Conservation (phyloP, 176 grass and related monocot species). For the Aegilops umbellulata region DNA sequence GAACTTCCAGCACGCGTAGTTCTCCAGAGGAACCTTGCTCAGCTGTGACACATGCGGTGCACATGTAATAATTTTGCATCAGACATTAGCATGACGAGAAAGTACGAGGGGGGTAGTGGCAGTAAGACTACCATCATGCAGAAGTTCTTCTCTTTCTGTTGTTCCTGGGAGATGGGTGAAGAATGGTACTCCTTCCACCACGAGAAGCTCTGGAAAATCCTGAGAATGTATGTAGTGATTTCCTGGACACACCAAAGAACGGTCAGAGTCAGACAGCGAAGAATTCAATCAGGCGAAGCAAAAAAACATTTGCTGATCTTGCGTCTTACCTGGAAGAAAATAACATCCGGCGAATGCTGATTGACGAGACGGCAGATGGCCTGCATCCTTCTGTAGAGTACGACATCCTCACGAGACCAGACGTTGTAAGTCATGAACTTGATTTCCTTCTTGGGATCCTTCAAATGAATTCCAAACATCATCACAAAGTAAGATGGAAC, state of each 20-base stretch:
- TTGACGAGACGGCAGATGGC: neutral
- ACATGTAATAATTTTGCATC: neutral
- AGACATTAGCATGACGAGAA: too few relatives aligned
- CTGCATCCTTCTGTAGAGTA: neutral
- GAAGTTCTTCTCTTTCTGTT: neutral
- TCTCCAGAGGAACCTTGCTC: neutral
- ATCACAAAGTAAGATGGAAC: neutral
- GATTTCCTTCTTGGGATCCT: neutral
- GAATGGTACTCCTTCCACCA: constrained; percentile 19
- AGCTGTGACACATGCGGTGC: neutral
- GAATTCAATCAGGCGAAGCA: neutral
- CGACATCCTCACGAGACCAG: constrained; percentile 13
- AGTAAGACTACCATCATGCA: neutral
- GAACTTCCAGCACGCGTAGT: neutral
- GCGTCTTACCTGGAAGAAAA: constrained; percentile 13
- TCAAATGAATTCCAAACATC: neutral
- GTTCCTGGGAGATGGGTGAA: neutral
- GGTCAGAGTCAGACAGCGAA: neutral
- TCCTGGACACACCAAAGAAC: neutral
- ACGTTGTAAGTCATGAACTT: constrained; percentile 32
- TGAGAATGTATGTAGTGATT: neutral
- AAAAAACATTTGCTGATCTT: neutral
- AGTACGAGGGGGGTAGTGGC: too few relatives aligned
- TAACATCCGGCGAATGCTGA: neutral
- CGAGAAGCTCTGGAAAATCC: neutral